Evolutionary conservation across 352 stramenopile species (phyloP), one percentile per base, ranked within the genome.

Genomic region (Pythium aquatile): DNA sequence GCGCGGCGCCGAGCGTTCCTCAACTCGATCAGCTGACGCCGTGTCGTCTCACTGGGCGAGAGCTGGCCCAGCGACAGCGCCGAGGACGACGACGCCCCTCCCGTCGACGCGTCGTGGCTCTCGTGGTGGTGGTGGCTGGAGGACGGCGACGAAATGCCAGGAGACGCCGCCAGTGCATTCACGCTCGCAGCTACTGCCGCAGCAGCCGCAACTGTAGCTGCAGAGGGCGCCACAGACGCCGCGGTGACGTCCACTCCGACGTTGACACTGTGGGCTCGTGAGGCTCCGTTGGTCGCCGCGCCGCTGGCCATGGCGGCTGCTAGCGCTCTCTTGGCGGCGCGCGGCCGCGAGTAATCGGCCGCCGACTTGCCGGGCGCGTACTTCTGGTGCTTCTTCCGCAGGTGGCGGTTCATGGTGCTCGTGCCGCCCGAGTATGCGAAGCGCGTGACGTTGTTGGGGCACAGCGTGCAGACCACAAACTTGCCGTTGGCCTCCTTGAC

Each of bases 401-500:
- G 56, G 39, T 93, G 85, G 29, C 85, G 82, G 68, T 91, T 93
- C 85, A 93, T 93, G 11, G 85, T 93, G 69, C 77, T 89, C 13
- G 85, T 93, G 52, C 85, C 85, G 11, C 85, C 85, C 30, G 85
- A 93, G 64, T 93, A 93, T 29, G 85, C 85, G 66, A 93, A 93
- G 44, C 83, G 78, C 53, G 85, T 91, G 28, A 65, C 74, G 61
- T 87, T 79, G 24, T 76, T 71, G 7, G 85, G 78, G 35, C 85
- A 93, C 20, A 91, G 62, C 47, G 81, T 90, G 66, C 85, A 93
- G 16, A 91, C 75, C 16, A 93, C 83, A 61, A 79, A 93, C 69
- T 93, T 93, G 53, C 81, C 81, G 28, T 75, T 88, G 39, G 72
- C 66, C 60, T 90, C 81, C 59, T 91, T 91, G 55, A 90, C 70